phyloP scores from a whole-genome alignment of 306 rosid genomes.

The Heteromeles arbutifolia region DNA sequence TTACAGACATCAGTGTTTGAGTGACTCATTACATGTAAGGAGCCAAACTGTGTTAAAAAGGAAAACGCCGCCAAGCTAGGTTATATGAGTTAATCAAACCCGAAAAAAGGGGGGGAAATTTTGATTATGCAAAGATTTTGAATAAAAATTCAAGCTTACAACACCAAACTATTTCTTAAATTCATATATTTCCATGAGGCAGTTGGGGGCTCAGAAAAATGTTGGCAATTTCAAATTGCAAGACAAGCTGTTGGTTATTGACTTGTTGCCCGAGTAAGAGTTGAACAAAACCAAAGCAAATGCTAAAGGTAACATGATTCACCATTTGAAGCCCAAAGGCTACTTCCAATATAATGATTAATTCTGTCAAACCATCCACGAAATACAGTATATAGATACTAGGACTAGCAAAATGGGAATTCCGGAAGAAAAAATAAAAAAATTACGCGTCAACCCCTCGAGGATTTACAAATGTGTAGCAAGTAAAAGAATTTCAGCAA shows the following conservation, averaged over 20 bases:
- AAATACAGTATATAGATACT: background rate
- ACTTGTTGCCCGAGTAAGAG: no score
- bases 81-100: background rate
- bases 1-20: no score
- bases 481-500: background rate
- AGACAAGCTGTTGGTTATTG: no score
- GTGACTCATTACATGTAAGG: background rate
- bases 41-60: background rate
- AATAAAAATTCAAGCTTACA: no score
- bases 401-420: background rate
- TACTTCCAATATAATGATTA: background rate
- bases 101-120: background rate
- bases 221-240: no score
- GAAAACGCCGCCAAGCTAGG: background rate
- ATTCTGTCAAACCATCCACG: background rate
- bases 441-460: background rate
- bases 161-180: no score
- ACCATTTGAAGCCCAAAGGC: background rate
- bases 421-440: background rate
- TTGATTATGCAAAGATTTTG: background rate
- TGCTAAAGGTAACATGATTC: background rate
- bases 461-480: conserved; percentile 15
- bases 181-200: no score
- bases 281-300: no score
- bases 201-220: no score